These are phyloP conservation scores for Penicillium desertorum DNA, from an alignment of 495 filamentous ascomycete genomes.

Conservation along the genomic window DNA sequence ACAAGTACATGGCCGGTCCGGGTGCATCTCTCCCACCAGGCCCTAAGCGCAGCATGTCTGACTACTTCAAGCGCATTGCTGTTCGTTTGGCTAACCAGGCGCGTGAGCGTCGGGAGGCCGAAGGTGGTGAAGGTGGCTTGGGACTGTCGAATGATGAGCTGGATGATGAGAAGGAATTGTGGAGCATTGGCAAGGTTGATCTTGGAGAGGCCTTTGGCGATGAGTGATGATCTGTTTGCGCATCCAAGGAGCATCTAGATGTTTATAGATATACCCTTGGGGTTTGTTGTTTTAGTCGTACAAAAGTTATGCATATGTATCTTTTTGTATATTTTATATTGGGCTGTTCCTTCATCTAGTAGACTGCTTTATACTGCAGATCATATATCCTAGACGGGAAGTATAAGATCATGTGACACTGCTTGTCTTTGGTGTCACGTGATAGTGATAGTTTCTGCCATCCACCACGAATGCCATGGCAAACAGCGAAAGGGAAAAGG, in stretches of 20 bases:
- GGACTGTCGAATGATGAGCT: slow-evolving; percentile 83
- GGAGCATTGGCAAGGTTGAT: slow-evolving; percentile 92
- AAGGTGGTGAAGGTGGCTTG: slow-evolving; percentile 82
- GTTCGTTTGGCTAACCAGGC: slow-evolving; percentile 78
- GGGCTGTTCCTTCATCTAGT: background rate
- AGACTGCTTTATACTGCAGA: slow-evolving; percentile 1
- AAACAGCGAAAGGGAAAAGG: background rate
- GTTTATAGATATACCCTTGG: slow-evolving; percentile 32
- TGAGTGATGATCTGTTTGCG: slow-evolving; percentile 32
- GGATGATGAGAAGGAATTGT: slow-evolving; percentile 93
- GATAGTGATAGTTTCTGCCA: background rate
- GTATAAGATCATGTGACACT: slow-evolving; percentile 10
- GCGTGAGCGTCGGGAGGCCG: slow-evolving; percentile 82
- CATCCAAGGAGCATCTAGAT: slow-evolving; percentile 24
- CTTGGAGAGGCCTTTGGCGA: slow-evolving; percentile 66
- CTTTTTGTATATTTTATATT: slow-evolving; percentile 16
- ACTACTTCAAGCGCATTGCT: slow-evolving; percentile 95
- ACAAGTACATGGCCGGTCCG: slow-evolving; percentile 76
- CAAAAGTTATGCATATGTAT: slow-evolving; percentile 24
- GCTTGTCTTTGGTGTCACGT: slow-evolving; percentile 4
- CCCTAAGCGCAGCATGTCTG: slow-evolving; percentile 85
- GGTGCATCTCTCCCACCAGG: slow-evolving; percentile 61
- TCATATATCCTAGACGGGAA: slow-evolving; percentile 9
- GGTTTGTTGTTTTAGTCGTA: slow-evolving; percentile 19
- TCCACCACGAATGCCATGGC: background rate